Base-by-base conservation (phyloP, 331 rosid genomes). In the Arachis monticola region DNA sequence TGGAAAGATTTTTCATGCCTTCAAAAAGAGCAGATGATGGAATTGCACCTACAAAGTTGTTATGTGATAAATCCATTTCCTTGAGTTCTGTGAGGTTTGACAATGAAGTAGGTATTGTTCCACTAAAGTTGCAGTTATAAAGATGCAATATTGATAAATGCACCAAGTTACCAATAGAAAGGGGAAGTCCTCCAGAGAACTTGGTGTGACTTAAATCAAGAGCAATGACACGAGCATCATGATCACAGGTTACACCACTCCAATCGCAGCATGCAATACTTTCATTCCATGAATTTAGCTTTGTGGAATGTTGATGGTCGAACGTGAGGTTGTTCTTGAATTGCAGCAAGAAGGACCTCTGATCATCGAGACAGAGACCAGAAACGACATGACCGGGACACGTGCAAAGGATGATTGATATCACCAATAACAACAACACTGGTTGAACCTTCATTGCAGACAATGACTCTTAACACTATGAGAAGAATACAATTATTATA, bases 181-280 rank as follows among this genome's bases (percentile, higher is more conserved):
- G 4, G 1, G 76, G 68, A 30, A 72, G 0, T 3, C 2, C 32
- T 0, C 76, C 76, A 27, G 32, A 27, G 45, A 72, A 72, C 7
- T 11, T 63, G 27, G 62, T 55, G 62, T 73, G 1, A 67, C 81
- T 74, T 44, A 88, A 6, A 61, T 83, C 78, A 59, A 88, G 87
- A 11, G 73, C 76, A 17, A 45, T 75, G 31, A 76, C 70, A 55
- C 6, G 77, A 46, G 80, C 72, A 0, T 82, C 72, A n/a, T 70
- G 52, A 30, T 72, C 67, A 48, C 87, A 87, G 2, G 42, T 13
- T 6, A 80, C 73, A 4, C 77, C 80, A 3, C 0, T 35, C 81
- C 74, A 78, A 1, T 11, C 1, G 52, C 68, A 70, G 52, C 82
- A 78, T 44, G 2, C n/a, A 10, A 2, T 1, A 11, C 13, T 44